Percentiles rank a stretch among this genome's conserved stretches.
phyloP scores from a whole-genome alignment of 2,329 filamentous ascomycete genomes.

The Trichophyton equinum region DNA sequence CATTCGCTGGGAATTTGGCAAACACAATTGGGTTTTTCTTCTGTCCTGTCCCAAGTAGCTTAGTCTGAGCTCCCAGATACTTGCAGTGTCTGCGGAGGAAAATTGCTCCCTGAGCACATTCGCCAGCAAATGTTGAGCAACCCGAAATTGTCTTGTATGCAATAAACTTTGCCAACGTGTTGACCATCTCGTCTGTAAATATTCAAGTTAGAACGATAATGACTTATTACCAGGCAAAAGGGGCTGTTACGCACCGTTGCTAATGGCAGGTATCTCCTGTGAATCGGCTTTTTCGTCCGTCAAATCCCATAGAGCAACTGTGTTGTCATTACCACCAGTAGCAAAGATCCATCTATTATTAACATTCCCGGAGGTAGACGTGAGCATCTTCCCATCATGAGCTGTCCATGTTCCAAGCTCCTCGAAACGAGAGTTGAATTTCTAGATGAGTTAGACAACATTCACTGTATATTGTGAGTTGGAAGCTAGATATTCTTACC shows the following conservation, averaged over 20 bases:
- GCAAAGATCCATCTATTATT: slow-evolving; percentile 72
- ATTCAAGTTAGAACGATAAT: not conserved
- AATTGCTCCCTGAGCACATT: slow-evolving; percentile 84
- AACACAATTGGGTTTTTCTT: slow-evolving; percentile 84
- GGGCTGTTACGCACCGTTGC: slow-evolving; percentile 37
- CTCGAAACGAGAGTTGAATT: slow-evolving; percentile 72
- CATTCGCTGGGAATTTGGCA: slow-evolving; percentile 61
- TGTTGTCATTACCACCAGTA: slow-evolving; percentile 86
- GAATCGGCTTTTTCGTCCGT: slow-evolving; percentile 41
- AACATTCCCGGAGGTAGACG: slow-evolving; percentile 62
- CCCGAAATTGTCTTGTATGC: slow-evolving; percentile 87
- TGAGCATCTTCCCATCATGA: slow-evolving; percentile 74
- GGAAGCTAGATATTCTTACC: slow-evolving; percentile 40
- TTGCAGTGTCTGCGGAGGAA: slow-evolving; percentile 86
- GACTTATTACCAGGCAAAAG: not conserved
- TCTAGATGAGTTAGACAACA: slow-evolving; percentile 29
- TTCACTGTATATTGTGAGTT: not conserved
- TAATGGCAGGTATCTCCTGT: slow-evolving; percentile 38
- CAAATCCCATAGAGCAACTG: slow-evolving; percentile 78
- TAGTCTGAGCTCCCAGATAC: slow-evolving; percentile 75
- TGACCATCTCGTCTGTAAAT: slow-evolving; percentile 46
- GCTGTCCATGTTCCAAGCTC: slow-evolving; percentile 67
- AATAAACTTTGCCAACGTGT: slow-evolving; percentile 71
- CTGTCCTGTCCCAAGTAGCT: slow-evolving; percentile 74
- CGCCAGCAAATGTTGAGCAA: slow-evolving; percentile 70